phyloP scores from a whole-genome alignment of 208 protist genomes.

The Endotrypanum monterogeii region DNA sequence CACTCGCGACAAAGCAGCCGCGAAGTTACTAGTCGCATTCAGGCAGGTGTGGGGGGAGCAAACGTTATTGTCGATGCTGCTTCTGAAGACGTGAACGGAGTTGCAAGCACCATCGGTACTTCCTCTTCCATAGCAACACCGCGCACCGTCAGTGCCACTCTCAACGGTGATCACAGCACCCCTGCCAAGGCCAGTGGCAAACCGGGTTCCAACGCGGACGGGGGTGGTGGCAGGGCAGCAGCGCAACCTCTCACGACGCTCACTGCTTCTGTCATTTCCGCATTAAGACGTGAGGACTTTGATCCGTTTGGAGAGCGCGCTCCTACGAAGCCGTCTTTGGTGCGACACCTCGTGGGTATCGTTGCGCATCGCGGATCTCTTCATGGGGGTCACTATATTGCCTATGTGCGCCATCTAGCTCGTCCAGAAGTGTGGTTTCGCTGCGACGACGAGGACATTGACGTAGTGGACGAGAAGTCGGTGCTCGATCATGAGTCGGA shows the following conservation, averaged over 20 bases:
- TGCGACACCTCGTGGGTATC: slow-evolving; percentile 72
- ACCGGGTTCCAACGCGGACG: neutral
- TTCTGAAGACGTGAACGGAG: slow-evolving; percentile 13
- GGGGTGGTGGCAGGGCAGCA: neutral
- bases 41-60: neutral
- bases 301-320: slow-evolving; percentile 37
- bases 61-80: slow-evolving; percentile 10
- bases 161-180: neutral
- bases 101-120: slow-evolving; percentile 1
- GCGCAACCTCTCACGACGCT: neutral
- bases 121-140: slow-evolving; percentile 4
- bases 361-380: slow-evolving; percentile 85
- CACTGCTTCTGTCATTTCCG: slow-evolving; percentile 15
- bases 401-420: slow-evolving; percentile 67
- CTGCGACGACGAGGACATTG: slow-evolving; percentile 85
- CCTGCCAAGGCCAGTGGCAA: neutral
- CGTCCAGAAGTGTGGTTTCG: slow-evolving; percentile 77
- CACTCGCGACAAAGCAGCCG: slow-evolving; percentile 26
- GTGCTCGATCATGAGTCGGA: slow-evolving; percentile 57
- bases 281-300: slow-evolving; percentile 29
- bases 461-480: slow-evolving; percentile 62
- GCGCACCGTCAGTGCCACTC: neutral
- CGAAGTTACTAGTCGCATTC: neutral
- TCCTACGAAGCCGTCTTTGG: slow-evolving; percentile 35
- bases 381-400: slow-evolving; percentile 87